Evolutionary conservation across 2,329 filamentous ascomycete species (phyloP).

Genomic region (Aspergillus flavus): DNA sequence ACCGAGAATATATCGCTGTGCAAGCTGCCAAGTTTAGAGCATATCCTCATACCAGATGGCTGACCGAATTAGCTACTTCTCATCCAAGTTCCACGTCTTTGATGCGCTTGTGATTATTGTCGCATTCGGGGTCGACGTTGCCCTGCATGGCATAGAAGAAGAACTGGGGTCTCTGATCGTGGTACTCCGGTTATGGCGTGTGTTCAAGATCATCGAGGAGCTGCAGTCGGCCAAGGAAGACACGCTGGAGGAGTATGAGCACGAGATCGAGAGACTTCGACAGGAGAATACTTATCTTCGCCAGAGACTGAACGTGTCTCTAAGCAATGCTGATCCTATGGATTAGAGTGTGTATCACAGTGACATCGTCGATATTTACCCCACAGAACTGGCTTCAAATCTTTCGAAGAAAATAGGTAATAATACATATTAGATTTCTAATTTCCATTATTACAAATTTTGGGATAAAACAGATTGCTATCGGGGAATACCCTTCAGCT

Average conservation of each 20-base stretch:
- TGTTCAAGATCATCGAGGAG: conserved; percentile 73
- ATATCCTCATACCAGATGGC: neutral
- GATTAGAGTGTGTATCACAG: neutral
- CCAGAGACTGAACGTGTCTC: neutral
- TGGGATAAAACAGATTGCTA: neutral
- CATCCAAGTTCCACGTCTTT: neutral
- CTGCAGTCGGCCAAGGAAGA: conserved; percentile 65
- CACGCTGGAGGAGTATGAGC: conserved; percentile 58
- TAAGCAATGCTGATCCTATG: neutral
- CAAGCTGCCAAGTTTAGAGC: neutral
- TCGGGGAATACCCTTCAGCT: conserved; percentile 15
- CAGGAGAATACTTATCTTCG: neutral
- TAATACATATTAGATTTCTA: neutral
- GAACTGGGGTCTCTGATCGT: conserved; percentile 59
- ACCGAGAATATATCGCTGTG: neutral
- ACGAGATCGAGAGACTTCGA: neutral
- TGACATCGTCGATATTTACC: neutral
- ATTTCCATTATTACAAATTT: neutral
- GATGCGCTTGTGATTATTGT: neutral
- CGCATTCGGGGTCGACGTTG: neutral
- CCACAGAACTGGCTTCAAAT: neutral
- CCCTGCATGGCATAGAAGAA: neutral
- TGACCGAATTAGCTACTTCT: neutral
- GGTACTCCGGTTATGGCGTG: conserved; percentile 67
- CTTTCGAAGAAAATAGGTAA: neutral